Evolutionary conservation across 352 stramenopile genomes (phyloP).

Genomic region (Globisporangium spinosum): DNA sequence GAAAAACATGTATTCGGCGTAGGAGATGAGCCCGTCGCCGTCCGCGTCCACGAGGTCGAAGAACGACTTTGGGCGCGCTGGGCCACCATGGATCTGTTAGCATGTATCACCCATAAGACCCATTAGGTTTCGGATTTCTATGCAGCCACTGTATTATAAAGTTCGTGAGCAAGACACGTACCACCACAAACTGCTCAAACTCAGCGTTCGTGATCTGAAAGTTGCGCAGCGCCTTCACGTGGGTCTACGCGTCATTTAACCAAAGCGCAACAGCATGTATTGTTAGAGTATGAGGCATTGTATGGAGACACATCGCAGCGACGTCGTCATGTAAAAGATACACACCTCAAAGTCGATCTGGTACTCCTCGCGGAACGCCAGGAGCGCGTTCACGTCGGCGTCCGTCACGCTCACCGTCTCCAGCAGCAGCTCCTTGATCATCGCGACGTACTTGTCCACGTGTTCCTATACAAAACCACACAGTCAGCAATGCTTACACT

Average conservation of each 20-base stretch:
- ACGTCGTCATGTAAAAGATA: background rate
- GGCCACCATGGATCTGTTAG: conserved; percentile 49
- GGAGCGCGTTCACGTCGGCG: conserved; percentile 45
- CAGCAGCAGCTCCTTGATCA: conserved; percentile 52
- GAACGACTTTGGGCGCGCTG: conserved; percentile 62
- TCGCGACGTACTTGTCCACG: conserved; percentile 47
- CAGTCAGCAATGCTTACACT: background rate
- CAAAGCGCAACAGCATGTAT: background rate
- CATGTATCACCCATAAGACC: background rate
- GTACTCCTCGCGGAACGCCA: conserved; percentile 53
- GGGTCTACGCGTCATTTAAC: conserved; percentile 33
- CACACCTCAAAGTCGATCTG: conserved; percentile 68
- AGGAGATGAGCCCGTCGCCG: conserved; percentile 85
- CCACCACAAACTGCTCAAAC: conserved; percentile 75
- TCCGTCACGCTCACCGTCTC: conserved; percentile 44
- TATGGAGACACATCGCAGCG: background rate
- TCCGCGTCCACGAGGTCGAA: conserved; percentile 85
- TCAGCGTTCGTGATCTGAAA: conserved; percentile 81
- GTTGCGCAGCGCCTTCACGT: conserved; percentile 66
- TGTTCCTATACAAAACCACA: conserved; percentile 21
- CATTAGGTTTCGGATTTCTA: background rate
- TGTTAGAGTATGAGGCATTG: background rate
- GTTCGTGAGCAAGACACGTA: conserved; percentile 11
- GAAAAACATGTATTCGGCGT: conserved; percentile 90
- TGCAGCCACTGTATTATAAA: background rate